phyloP scores from a whole-genome alignment of 352 stramenopile species.

The Phytopythium cucurbitacearum region DNA sequence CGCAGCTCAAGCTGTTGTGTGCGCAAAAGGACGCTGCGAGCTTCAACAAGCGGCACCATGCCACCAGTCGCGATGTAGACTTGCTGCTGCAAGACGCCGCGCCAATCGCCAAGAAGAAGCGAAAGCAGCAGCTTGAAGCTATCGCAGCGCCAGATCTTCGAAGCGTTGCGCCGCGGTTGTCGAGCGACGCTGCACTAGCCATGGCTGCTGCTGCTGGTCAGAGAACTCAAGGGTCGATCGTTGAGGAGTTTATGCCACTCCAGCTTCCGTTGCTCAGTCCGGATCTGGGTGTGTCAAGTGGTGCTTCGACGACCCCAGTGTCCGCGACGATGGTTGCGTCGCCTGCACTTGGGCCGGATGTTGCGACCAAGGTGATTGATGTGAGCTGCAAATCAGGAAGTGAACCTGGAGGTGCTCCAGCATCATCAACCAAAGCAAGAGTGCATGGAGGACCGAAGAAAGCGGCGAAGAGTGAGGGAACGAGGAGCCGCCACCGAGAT shows the following conservation, averaged over 20 bases:
- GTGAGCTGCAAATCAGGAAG: too few relatives aligned
- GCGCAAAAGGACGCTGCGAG: slow-evolving; percentile 68
- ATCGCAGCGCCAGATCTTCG: slow-evolving; percentile 1
- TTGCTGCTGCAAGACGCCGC: slow-evolving; percentile 26
- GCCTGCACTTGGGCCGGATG: background rate
- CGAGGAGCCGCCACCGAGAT: background rate
- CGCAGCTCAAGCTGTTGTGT: slow-evolving; percentile 57
- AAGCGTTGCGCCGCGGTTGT: background rate
- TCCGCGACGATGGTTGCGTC: background rate
- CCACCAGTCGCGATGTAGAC: slow-evolving; percentile 31
- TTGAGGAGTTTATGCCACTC: slow-evolving; percentile 47
- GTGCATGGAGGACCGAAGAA: too few relatives aligned
- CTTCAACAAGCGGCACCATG: slow-evolving; percentile 67
- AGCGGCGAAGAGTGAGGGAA: too few relatives aligned
- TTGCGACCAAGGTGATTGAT: too few relatives aligned
- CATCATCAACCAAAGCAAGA: too few relatives aligned
- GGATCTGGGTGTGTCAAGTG: slow-evolving; percentile 14
- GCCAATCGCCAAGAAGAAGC: slow-evolving; percentile 21
- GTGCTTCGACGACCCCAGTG: background rate
- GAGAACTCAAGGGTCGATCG: slow-evolving; percentile 2
- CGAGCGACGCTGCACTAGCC: background rate
- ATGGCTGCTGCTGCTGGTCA: background rate
- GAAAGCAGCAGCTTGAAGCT: slow-evolving; percentile 2
- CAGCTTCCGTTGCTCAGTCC: slow-evolving; percentile 30
- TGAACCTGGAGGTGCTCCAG: too few relatives aligned